These are phyloP conservation scores for Hirsutella minnesotensis DNA, from an alignment of 2,329 filamentous ascomycete genomes.

Conservation along the genomic window DNA sequence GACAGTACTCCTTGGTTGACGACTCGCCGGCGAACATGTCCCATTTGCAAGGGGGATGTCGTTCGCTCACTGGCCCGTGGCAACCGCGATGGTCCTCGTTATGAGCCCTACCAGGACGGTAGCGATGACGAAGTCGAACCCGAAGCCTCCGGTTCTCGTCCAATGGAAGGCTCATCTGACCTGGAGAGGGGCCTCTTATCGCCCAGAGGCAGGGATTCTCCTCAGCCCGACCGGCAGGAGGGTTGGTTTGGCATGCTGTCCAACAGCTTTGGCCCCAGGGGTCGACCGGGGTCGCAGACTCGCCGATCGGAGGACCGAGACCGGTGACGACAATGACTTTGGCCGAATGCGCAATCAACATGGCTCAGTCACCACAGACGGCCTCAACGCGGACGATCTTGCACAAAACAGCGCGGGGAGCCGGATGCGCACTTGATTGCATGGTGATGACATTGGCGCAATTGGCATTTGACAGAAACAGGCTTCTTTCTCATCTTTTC, in stretches of 20 bases:
- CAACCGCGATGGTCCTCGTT: slow-evolving; percentile 36
- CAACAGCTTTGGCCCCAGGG: slow-evolving; percentile 11
- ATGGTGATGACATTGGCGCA: slow-evolving; percentile 4
- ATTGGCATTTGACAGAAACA: slow-evolving; percentile 1
- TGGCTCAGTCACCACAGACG: neutral
- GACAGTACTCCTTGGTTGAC: slow-evolving; percentile 89
- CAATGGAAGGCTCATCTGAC: slow-evolving; percentile 22
- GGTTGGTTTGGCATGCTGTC: slow-evolving; percentile 28
- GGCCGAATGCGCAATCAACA: neutral
- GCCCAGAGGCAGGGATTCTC: slow-evolving; percentile 9
- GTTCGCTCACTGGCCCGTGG: slow-evolving; percentile 55
- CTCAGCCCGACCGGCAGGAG: slow-evolving; percentile 14
- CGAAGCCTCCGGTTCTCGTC: slow-evolving; percentile 19
- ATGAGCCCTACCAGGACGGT: slow-evolving; percentile 44
- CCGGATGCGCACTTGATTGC: neutral
- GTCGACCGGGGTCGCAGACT: slow-evolving; percentile 11
- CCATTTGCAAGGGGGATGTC: slow-evolving; percentile 96
- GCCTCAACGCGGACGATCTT: neutral
- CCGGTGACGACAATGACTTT: slow-evolving; percentile 1
- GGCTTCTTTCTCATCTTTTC: neutral
- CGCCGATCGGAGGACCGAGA: slow-evolving; percentile 12
- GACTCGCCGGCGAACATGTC: slow-evolving; percentile 89
- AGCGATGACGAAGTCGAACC: slow-evolving; percentile 31
- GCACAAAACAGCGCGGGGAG: neutral
- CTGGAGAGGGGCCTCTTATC: slow-evolving; percentile 29